Evolutionary conservation across 2,329 filamentous ascomycete genomes (phyloP).

Genomic region (Stagonosporopsis rhizophila): DNA sequence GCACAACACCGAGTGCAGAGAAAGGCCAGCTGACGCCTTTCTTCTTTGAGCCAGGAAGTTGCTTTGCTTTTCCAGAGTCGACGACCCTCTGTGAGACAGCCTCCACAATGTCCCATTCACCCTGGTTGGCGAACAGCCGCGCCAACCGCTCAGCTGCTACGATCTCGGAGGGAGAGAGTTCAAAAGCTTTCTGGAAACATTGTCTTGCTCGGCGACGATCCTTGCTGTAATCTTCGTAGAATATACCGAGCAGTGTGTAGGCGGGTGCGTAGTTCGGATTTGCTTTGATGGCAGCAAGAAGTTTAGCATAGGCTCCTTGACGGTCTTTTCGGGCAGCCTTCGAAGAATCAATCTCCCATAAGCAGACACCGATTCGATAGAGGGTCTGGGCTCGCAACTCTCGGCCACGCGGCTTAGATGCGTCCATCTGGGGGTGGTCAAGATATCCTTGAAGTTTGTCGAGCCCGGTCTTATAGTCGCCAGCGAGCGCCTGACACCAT

Average conservation of each 20-base stretch:
- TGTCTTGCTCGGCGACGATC: slow-evolving; percentile 86
- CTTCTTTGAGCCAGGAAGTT: slow-evolving; percentile 89
- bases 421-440: slow-evolving; percentile 63
- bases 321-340: slow-evolving; percentile 78
- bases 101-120: slow-evolving; percentile 97
- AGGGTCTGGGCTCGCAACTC: slow-evolving; percentile 85
- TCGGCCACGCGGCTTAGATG: slow-evolving; percentile 65
- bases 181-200: slow-evolving; percentile 96
- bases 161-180: slow-evolving; percentile 86
- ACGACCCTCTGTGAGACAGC: slow-evolving; percentile 88
- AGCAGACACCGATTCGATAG: slow-evolving; percentile 84
- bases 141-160: slow-evolving; percentile 87
- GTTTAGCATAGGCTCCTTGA: slow-evolving; percentile 81
- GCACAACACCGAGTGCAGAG: slow-evolving; percentile 89
- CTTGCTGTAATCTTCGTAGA: slow-evolving; percentile 88
- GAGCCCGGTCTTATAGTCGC: slow-evolving; percentile 73
- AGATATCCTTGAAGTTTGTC: slow-evolving; percentile 75
- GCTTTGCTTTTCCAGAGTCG: slow-evolving; percentile 91
- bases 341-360: slow-evolving; percentile 84
- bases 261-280: slow-evolving; percentile 88
- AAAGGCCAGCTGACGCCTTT: slow-evolving; percentile 96
- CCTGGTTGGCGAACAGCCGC: slow-evolving; percentile 82
- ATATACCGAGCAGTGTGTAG: slow-evolving; percentile 89
- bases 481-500: slow-evolving; percentile 87
- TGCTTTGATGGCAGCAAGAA: slow-evolving; percentile 82